A percentile compares a stretch with the other conserved stretches of the same genome.
Evolutionary conservation across 768 basidiomycete species (phyloP).

Genomic region (Dentipellis sp.): DNA sequence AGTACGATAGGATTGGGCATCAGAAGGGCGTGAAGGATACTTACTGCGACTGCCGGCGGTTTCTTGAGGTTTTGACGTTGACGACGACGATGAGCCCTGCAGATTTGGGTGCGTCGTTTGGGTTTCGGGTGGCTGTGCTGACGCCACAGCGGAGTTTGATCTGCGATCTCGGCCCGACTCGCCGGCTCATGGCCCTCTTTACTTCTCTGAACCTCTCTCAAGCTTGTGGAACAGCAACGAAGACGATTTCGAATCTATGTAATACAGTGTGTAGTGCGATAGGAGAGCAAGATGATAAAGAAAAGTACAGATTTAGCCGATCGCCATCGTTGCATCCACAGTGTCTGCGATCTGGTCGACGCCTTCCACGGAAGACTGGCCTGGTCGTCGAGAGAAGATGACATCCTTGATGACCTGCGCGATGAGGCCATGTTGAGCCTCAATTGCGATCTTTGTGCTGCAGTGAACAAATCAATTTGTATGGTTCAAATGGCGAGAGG

Average conservation of each 20-base stretch:
- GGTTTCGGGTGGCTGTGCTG: conserved; percentile 6
- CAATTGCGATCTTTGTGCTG: conserved; percentile 83
- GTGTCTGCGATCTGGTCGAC: conserved; percentile 17
- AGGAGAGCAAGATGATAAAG: background rate
- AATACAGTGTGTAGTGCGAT: background rate
- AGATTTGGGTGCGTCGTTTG: conserved; percentile 5
- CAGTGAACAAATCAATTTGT: background rate
- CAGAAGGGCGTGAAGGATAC: conserved; percentile 7
- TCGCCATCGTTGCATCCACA: conserved; percentile 30
- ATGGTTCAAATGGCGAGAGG: background rate
- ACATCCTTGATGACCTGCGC: conserved; percentile 90
- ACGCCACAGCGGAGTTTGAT: background rate
- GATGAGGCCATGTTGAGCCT: conserved; percentile 91
- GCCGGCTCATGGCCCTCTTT: background rate
- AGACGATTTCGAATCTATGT: background rate
- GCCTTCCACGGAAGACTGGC: conserved; percentile 9
- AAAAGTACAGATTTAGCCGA: conserved; percentile 15
- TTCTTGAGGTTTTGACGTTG: conserved; percentile 17
- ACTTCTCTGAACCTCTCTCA: no score
- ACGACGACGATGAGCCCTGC: conserved; percentile 16
- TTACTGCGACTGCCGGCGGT: conserved; percentile 18
- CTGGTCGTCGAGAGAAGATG: conserved; percentile 60
- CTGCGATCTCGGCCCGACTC: background rate
- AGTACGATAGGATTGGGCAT: background rate
- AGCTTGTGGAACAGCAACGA: no score